Evolutionary conservation across 192 early-diverging fungal genomes (phyloP).

Genomic region (Powellomyces hirtus): DNA sequence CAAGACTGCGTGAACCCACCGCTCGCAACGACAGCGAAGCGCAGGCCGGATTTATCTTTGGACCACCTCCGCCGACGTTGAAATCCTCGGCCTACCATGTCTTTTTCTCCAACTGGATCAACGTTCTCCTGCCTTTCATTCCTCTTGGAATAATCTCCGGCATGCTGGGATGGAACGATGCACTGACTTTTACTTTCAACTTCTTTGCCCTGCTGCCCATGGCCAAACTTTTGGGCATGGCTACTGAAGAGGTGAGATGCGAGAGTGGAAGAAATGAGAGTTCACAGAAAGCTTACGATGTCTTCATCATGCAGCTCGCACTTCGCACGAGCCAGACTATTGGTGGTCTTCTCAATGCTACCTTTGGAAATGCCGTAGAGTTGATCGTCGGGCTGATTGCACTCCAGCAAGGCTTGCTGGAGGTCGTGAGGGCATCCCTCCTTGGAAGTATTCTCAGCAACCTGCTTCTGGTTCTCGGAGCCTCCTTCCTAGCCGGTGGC

Average conservation of each 20-base stretch:
- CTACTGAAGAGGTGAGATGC: slow-evolving; percentile 88
- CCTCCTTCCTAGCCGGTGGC: slow-evolving; percentile 85
- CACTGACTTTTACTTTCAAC: slow-evolving; percentile 74
- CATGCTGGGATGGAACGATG: slow-evolving; percentile 63
- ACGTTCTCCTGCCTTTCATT: slow-evolving; percentile 70
- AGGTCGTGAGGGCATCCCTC: slow-evolving; percentile 86
- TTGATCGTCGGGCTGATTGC: slow-evolving; percentile 72
- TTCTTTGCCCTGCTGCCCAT: slow-evolving; percentile 86
- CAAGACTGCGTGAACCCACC: not conserved
- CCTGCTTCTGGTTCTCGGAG: slow-evolving; percentile 79
- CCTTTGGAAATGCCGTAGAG: slow-evolving; percentile 83
- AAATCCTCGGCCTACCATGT: slow-evolving; percentile 11
- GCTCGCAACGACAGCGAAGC: slow-evolving; percentile 13
- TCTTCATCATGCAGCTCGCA: slow-evolving; percentile 3
- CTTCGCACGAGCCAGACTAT: slow-evolving; percentile 43
- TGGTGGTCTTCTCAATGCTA: slow-evolving; percentile 79
- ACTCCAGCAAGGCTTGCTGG: slow-evolving; percentile 69
- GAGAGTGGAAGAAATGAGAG: too few species aligned
- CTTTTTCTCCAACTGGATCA: slow-evolving; percentile 39
- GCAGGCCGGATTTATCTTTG: slow-evolving; percentile 12
- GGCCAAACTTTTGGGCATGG: slow-evolving; percentile 83
- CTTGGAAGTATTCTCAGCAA: slow-evolving; percentile 90
- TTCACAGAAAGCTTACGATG: not conserved
- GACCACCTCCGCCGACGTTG: slow-evolving; percentile 10
- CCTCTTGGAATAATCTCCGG: slow-evolving; percentile 75